Evolutionary conservation across 2,329 filamentous ascomycete species (phyloP), one percentile per base, ranked within the genome.

Genomic region (Epichloe amarillans): DNA sequence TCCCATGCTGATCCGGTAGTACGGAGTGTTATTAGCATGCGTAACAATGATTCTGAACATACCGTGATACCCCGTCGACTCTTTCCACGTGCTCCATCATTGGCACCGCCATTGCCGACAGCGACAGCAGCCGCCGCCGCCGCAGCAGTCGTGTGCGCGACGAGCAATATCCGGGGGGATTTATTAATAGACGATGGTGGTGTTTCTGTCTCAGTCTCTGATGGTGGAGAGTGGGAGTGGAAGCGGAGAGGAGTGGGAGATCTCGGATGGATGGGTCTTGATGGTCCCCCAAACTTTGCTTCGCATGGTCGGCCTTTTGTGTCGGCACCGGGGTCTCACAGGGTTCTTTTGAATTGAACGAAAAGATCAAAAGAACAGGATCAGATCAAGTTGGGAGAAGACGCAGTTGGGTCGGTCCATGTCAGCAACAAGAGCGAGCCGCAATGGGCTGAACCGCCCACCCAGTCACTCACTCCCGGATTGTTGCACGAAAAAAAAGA

Each of bases 1-100:
- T 49, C 11, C 12, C 11, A 17, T 23, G 23, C 23, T 23, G 23
- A 23, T 21, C 19, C 19, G 19, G 19, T 21, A 21, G 19, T 15
- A 17, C 6, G 8, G 30, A 30, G 30, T 30, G 8, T 19, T 39
- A 39, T 26, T 19, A 26, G 23, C 7, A 26, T 39, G 14, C n/a
- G 36, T 15, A 5, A n/a, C 8, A 36, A 15, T 40, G 3, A n/a
- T 30, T 10, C 8, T 30, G 15, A 43, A 49, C 52, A 17, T 43
- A 54, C 54, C 46, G 40, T n/a, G 42, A 42, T 12, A 11, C 41
- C 33, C 49, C 52, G 40, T 54, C 50, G 37, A 47, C 49, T 37
- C 49, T 42, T 21, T 41, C 48, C 21, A 47, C 30, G 26, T 49
- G 51, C 19, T 53, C 50, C 54, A 46, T 51, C 41, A 45, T 46